Base-by-base conservation (phyloP, 1,284 basidiomycete species). In the Cryptococcus sp. region DNA sequence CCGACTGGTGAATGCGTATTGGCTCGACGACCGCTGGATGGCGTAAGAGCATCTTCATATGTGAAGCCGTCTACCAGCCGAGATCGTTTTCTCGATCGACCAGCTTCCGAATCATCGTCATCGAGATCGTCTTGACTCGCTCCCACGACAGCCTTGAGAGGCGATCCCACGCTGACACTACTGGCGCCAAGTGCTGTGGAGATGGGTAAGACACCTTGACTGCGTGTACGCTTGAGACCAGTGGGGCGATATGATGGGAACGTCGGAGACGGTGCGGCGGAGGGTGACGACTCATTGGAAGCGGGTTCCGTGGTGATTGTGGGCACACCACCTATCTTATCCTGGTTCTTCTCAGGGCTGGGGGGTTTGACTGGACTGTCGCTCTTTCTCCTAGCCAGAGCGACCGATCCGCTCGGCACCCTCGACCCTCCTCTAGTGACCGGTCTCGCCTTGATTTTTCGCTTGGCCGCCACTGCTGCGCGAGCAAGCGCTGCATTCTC, bases 401-500 rank as follows among this genome's bases (percentile, higher is more conserved):
- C 25, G 16, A 46, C 54, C 10, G 47, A 25, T 25, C 35, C 48
- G 22, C 47, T 50, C 46, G n/a, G 42, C 5, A 16, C 23, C 43
- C 52, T 20, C 43, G 52, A 19, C 16, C 46, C 50, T 22, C 42
- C 22, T 2, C 53, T 23, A 27, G 27, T 50, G 53, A 56, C 47
- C 39, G 50, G 46, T 41, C 43, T 45, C 35, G 40, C 49, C 52
- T 53, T 57, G 7, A 35, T 35, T 27, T 57, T 61, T 5, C 60
- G 40, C 51, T 65, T 65, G 4, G 54, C 56, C 11, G 68, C 68
- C 1, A 65, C 63, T 3, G 65, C 68, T 1, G 64, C 64, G 39
- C 68, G 56, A 17, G 68, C 70, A 23, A 62, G 55, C 10, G 68
- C 70, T 13, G 67, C 67, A 46, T 61, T 67, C 55, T 70, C 68